Evolutionary conservation across 2,329 filamentous ascomycete species (phyloP).

Genomic region (Pseudocercospora ulei): DNA sequence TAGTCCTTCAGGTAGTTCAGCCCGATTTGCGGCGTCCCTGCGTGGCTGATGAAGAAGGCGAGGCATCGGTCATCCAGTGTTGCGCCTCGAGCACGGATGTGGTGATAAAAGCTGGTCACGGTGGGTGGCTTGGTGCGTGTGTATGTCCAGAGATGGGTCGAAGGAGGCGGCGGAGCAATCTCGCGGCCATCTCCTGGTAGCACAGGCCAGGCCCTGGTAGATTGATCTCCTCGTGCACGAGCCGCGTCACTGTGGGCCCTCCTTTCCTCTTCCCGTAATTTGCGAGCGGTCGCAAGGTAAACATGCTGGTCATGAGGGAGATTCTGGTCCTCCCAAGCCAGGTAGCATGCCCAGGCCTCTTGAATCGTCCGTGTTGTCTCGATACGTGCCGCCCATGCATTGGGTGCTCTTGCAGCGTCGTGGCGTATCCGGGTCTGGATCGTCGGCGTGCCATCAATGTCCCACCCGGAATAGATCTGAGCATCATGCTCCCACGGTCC

Average conservation of each 20-base stretch:
- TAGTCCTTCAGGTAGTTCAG: conserved; percentile 41
- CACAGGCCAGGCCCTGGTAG: conserved; percentile 26
- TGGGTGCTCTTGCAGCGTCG: conserved; percentile 5
- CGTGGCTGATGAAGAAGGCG: conserved; percentile 48
- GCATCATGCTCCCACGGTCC: conserved; percentile 47
- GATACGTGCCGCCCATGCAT: conserved; percentile 50
- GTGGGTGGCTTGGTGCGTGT: conserved; percentile 53
- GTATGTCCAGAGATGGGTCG: conserved; percentile 57
- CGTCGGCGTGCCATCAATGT: conserved; percentile 53
- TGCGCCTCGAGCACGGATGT: conserved; percentile 48
- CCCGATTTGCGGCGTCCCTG: conserved; percentile 43
- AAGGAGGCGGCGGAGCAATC: conserved; percentile 46
- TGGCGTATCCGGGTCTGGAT: conserved; percentile 45
- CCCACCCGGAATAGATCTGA: conserved; percentile 51
- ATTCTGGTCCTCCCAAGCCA: conserved; percentile 45
- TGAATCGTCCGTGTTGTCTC: conserved; percentile 51
- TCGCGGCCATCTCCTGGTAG: conserved; percentile 54
- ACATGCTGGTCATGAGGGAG: conserved; percentile 37
- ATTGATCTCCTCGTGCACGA: background rate
- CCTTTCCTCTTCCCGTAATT: conserved; percentile 38
- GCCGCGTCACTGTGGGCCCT: background rate
- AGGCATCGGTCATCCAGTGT: conserved; percentile 46
- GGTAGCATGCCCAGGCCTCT: conserved; percentile 57
- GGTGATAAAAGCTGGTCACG: conserved; percentile 49
- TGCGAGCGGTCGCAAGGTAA: conserved; percentile 50